These are phyloP conservation scores for Helicosporidium sp. DNA, from an alignment of 139 green algal genomes.

Conservation along the genomic window DNA sequence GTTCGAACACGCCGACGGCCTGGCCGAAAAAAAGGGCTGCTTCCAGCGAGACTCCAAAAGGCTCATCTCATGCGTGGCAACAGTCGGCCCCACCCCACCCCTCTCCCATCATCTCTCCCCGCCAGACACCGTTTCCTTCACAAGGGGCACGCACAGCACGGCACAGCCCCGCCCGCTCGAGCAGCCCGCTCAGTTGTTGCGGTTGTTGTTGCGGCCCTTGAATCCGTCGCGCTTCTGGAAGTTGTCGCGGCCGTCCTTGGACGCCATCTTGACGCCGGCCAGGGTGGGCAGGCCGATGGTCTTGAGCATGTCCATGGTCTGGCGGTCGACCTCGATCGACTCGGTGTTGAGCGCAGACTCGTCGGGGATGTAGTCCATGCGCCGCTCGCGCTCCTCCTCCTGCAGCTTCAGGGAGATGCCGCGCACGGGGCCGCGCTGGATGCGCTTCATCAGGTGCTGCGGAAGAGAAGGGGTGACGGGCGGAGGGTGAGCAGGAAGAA, in stretches of 20 bases:
- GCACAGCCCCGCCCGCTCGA: not conserved
- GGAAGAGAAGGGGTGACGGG: too few species aligned
- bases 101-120: too few species aligned
- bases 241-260: conserved; percentile 4
- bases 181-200: not conserved
- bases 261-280: conserved; percentile 37
- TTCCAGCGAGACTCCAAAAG: too few species aligned
- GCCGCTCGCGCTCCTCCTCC: conserved; percentile 97
- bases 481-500: too few species aligned
- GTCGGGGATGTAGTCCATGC: conserved; percentile 98
- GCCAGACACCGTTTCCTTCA: too few species aligned
- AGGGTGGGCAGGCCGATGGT: conserved; percentile 77
- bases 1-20: too few species aligned
- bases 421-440: conserved; percentile 90
- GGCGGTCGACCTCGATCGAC: conserved; percentile 90
- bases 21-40: too few species aligned
- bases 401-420: conserved; percentile 99
- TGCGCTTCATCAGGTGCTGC: conserved; percentile 99
- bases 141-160: not conserved
- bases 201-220: conserved; percentile 5
- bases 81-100: too few species aligned
- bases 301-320: conserved; percentile 92
- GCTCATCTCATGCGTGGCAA: too few species aligned
- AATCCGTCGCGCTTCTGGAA: conserved; percentile 11
- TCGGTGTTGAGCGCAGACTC: conserved; percentile 84